Evolutionary conservation across 2,329 filamentous ascomycete genomes (phyloP), one percentile per base, ranked within the genome.

Genomic region (Talaromyces sp.): DNA sequence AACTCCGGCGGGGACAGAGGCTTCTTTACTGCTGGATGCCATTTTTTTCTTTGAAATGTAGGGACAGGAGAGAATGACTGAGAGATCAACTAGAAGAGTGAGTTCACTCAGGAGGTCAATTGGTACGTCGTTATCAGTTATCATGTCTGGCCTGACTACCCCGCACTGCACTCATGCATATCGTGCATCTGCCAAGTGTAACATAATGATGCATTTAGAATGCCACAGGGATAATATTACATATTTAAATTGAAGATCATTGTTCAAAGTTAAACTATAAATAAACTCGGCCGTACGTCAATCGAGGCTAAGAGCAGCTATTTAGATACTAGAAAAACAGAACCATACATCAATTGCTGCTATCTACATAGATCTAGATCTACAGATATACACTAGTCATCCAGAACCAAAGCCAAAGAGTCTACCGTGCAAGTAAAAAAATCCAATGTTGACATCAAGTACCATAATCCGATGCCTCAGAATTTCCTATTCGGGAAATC

Each of bases 1-100:
- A 17, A 80, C 74, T 1, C 71, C 77, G 8, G 69, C 72, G 44
- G 69, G 69, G 15, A 68, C 62, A 9, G 47, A 30, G 32, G 10
- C 25, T 3, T 49, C 36, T 32, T 60, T 57, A 30, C 27, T 27
- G 36, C 39, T 30, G 49, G 49, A 53, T 17, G 54, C 36, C 54
- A 56, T 56, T 28, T 55, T 55, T 55, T 6, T 39, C 8, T 39
- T n/a, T 39, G 4, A 39, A 13, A 2, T 17, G 33, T 17, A 36
- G 13, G 15, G 33, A 36, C 33, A 17, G 33, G 5, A 17, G 33
- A 36, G 33, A 7, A 36, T 15, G 11, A 36, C 32, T 36, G 11
- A 10, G 10, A 36, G 10, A 4, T 32, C 2, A 32, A 32, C 7
- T 2, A 8, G 8, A 32, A 32, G 8, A 30, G 28, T 30, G 28